A percentile compares a stretch with the other conserved stretches of the same genome.
These are phyloP conservation scores for Tympanopsis confertula DNA, from an alignment of 2,329 filamentous ascomycete species.

Conservation along the genomic window DNA sequence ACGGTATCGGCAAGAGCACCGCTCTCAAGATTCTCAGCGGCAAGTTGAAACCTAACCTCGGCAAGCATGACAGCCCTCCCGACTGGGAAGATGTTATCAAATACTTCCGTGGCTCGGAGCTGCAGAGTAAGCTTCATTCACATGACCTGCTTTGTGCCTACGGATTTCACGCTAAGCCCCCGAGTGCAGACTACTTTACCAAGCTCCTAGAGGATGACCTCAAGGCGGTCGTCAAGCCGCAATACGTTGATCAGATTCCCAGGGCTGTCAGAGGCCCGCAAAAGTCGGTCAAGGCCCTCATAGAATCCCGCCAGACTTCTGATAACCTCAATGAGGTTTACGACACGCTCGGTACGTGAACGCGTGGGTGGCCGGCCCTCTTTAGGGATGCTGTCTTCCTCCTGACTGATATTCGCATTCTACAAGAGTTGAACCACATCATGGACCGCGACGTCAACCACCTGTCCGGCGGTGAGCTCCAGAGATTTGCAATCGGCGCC, in stretches of 20 bases:
- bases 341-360: constrained; percentile 52
- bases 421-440: constrained; percentile 69
- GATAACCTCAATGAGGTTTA: constrained; percentile 73
- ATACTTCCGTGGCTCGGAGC: constrained; percentile 92
- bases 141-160: neutral
- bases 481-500: constrained; percentile 92
- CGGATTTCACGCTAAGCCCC: neutral
- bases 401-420: too few species aligned
- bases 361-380: neutral
- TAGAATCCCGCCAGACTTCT: constrained; percentile 65
- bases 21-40: constrained; percentile 96
- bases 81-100: constrained; percentile 99
- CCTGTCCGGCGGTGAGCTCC: constrained; percentile 92
- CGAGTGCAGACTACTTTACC: constrained; percentile 72
- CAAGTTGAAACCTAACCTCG: constrained; percentile 95
- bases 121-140: constrained; percentile 62
- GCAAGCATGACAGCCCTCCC: constrained; percentile 86
- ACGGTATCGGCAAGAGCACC: constrained; percentile 99
- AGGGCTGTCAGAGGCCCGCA: constrained; percentile 75
- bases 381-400: too few species aligned
- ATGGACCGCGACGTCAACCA: constrained; percentile 81
- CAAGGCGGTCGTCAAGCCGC: constrained; percentile 95
- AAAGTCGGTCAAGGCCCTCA: constrained; percentile 68
- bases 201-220: constrained; percentile 94
- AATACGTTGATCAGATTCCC: constrained; percentile 97